Evolutionary conservation across 768 basidiomycete species (phyloP).

Genomic region (Termitomyces heimii): DNA sequence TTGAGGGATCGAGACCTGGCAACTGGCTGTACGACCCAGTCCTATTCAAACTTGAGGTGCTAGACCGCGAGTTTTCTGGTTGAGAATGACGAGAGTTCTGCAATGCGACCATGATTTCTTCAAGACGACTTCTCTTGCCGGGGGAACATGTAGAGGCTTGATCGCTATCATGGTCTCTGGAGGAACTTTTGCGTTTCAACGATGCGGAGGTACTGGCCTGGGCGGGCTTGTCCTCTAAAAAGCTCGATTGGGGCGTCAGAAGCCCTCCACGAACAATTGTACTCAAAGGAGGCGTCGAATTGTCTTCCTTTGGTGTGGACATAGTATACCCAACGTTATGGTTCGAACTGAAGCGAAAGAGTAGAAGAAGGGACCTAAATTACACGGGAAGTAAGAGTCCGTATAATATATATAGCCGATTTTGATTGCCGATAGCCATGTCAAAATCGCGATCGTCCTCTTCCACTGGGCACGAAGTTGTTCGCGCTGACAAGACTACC

Average conservation of each 20-base stretch:
- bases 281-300: neutral
- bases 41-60: neutral
- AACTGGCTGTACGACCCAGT: neutral
- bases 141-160: neutral
- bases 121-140: neutral
- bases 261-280: neutral
- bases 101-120: neutral
- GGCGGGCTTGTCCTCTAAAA: neutral
- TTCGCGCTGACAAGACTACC: neutral
- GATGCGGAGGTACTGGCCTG: neutral
- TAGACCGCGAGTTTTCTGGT: too few species aligned
- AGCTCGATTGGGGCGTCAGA: neutral
- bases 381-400: neutral
- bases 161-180: neutral
- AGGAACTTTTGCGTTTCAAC: neutral
- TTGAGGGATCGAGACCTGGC: neutral
- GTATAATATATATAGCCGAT: neutral
- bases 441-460: slow-evolving; percentile 3
- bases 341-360: neutral
- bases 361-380: neutral
- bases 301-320: neutral
- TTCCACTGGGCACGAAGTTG: slow-evolving; percentile 1
- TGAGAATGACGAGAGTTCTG: neutral
- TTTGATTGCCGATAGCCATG: slow-evolving; percentile 10
- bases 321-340: neutral